A percentile compares a stretch with the other conserved stretches of the same genome.
These are phyloP conservation scores for Chaetomium sp. DNA, from an alignment of 2,329 filamentous ascomycete genomes.

Conservation along the genomic window DNA sequence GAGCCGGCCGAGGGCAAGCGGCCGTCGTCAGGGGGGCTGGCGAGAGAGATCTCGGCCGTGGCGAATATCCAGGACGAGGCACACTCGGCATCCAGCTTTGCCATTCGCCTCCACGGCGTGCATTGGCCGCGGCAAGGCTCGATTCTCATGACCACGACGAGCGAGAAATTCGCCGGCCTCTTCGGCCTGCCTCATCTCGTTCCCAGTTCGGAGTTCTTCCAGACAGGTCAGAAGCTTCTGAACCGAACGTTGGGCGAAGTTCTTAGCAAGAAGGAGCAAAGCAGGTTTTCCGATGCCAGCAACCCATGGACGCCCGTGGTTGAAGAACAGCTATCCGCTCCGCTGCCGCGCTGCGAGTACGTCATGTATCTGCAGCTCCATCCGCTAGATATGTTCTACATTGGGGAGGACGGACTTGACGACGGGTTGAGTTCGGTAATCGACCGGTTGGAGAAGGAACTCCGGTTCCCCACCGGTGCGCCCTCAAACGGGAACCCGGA, in stretches of 20 bases:
- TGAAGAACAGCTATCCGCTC: conserved; percentile 61
- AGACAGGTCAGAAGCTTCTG: conserved; percentile 64
- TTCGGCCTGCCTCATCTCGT: conserved; percentile 86
- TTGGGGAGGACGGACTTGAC: conserved; percentile 39
- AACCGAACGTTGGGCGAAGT: conserved; percentile 70
- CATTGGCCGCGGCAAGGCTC: conserved; percentile 83
- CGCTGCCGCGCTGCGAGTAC: conserved; percentile 82
- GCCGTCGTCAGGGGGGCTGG: conserved; percentile 51
- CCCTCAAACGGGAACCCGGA: conserved; percentile 57
- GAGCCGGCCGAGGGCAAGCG: conserved; percentile 41
- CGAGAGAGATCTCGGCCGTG: conserved; percentile 69
- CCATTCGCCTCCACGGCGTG: conserved; percentile 77
- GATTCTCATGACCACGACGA: conserved; percentile 83
- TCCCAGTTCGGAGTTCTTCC: conserved; percentile 58
- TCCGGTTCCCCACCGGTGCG: conserved; percentile 62
- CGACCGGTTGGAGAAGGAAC: conserved; percentile 61
- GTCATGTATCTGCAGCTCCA: conserved; percentile 82
- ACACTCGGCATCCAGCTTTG: conserved; percentile 72
- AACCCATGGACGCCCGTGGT: conserved; percentile 78
- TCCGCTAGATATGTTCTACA: conserved; percentile 49
- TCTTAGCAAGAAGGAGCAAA: conserved; percentile 65
- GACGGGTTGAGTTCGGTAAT: conserved; percentile 47
- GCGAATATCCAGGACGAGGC: conserved; percentile 72
- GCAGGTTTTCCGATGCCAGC: conserved; percentile 56
- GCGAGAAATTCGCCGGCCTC: conserved; percentile 90